Percentiles rank a stretch among this genome's conserved stretches.
These are phyloP conservation scores for Trichoderma arundinaceum DNA, from an alignment of 2,329 filamentous ascomycete genomes.

Conservation along the genomic window DNA sequence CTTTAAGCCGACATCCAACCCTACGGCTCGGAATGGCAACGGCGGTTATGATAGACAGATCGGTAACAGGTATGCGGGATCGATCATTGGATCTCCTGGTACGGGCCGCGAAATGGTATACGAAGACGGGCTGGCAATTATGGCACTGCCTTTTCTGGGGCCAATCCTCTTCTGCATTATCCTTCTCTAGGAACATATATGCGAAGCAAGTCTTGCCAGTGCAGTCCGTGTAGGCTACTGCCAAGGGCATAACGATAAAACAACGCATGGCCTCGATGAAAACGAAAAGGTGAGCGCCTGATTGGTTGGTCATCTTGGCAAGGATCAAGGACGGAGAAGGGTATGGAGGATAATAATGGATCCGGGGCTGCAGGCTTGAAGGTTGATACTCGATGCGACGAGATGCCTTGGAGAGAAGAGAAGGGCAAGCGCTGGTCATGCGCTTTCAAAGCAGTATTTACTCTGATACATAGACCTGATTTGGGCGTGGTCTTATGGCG, in stretches of 20 bases:
- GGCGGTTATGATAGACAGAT: neutral
- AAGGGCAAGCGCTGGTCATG: neutral
- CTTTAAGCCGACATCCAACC: conserved; percentile 49
- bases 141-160: neutral
- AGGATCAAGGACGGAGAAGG: neutral
- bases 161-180: neutral
- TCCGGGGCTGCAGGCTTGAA: neutral
- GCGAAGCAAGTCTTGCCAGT: neutral
- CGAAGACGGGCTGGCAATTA: neutral
- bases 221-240: neutral
- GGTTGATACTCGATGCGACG: neutral
- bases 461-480: neutral
- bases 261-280: neutral
- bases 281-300: no score
- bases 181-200: neutral
- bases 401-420: neutral
- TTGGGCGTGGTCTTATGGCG: conserved; percentile 9
- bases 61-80: neutral
- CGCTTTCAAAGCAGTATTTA: neutral
- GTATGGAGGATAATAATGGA: neutral
- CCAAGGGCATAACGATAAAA: neutral
- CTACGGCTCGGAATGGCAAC: neutral
- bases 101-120: neutral
- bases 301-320: neutral
- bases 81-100: neutral